A percentile compares a stretch with the other conserved stretches of the same genome.
Conservation (phyloP, 148 eudicot species). For the Suaeda aralocaspica region DNA sequence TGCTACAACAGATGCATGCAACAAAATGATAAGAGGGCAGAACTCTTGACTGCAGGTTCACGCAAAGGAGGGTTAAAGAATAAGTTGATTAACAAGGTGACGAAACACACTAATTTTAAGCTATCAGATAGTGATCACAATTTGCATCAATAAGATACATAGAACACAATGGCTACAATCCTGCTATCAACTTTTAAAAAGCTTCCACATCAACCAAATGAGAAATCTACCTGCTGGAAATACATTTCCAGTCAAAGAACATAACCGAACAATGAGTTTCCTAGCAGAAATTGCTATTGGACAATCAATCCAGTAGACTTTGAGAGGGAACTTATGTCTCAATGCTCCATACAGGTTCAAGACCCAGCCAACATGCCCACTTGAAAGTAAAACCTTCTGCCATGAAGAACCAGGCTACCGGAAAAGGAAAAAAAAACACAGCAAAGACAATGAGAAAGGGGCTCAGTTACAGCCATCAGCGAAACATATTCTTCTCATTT, state of each 20-base stretch:
- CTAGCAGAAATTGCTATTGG: slow-evolving; percentile 97
- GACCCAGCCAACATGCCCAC: slow-evolving; percentile 84
- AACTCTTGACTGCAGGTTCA: too few species aligned
- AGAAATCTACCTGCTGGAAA: slow-evolving; percentile 66
- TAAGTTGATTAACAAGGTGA: too few species aligned
- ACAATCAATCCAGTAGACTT: slow-evolving; percentile 94
- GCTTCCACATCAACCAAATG: slow-evolving; percentile 1
- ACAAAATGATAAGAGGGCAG: too few species aligned
- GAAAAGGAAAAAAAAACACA: slow-evolving; percentile 28
- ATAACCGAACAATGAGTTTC: slow-evolving; percentile 80
- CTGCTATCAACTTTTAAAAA: background rate
- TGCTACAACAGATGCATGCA: too few species aligned
- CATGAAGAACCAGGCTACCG: slow-evolving; percentile 92
- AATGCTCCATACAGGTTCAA: slow-evolving; percentile 70
- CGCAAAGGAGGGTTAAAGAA: too few species aligned
- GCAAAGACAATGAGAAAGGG: slow-evolving; percentile 16
- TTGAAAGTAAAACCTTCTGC: slow-evolving; percentile 69
- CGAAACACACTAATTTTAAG: too few species aligned
- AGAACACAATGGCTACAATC: background rate
- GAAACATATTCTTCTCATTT: background rate
- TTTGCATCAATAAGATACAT: slow-evolving; percentile 13
- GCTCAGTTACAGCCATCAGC: slow-evolving; percentile 1
- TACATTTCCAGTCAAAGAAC: slow-evolving; percentile 76
- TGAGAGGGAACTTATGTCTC: slow-evolving; percentile 67
- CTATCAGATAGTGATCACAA: background rate